Conservation (phyloP, 164 flowering plant species). For the Stephania japonica region DNA sequence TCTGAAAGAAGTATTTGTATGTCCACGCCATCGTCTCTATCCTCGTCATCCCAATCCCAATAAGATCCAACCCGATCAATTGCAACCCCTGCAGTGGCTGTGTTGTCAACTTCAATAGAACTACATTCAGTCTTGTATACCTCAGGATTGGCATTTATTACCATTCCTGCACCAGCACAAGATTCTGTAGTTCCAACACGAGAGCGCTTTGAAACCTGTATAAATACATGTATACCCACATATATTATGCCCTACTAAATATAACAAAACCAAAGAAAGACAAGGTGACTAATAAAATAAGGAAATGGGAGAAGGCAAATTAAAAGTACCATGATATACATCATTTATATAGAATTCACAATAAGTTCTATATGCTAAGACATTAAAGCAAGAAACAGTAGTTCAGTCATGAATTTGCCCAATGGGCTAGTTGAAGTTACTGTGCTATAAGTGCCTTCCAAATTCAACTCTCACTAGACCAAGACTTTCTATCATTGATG, state of each 20-base stretch:
- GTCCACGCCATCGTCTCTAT: conserved; percentile 59
- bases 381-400: not conserved
- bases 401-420: too few species aligned
- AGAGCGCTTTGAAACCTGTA: conserved; percentile 74
- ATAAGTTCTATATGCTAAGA: not conserved
- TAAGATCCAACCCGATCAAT: conserved; percentile 52
- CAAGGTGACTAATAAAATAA: not conserved
- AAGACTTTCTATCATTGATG: too few species aligned
- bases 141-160: conserved; percentile 38
- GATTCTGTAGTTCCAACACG: conserved; percentile 56
- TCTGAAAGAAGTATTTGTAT: conserved; percentile 84
- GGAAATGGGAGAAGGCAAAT: not conserved
- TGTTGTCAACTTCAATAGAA: conserved; percentile 44
- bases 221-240: not conserved
- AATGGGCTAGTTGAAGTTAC: too few species aligned
- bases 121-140: conserved; percentile 43
- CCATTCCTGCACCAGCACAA: conserved; percentile 51
- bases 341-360: not conserved
- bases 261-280: not conserved
- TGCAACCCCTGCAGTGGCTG: conserved; percentile 43
- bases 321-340: not conserved
- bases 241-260: not conserved
- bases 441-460: too few species aligned
- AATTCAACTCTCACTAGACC: too few species aligned
- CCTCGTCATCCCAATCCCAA: conserved; percentile 89